Evolutionary conservation across 176 grass and related monocot genomes (phyloP), one percentile per base, ranked within the genome.

Genomic region (Hordeum vulgare): DNA sequence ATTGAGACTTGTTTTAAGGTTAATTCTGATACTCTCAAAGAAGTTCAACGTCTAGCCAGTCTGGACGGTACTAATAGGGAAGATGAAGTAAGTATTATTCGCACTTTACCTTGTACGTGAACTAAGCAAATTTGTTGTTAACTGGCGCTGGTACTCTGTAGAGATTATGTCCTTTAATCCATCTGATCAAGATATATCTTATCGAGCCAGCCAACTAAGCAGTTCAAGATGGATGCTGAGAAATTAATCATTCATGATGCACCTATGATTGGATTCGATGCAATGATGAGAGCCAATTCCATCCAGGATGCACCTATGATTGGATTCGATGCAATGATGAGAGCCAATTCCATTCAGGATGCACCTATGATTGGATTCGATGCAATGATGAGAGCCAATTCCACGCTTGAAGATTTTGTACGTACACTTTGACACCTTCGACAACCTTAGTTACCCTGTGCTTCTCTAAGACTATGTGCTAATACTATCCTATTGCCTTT

Each of bases 321-420:
- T 87, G 83, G 87, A 59, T 91, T 95, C 53, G 89, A 98, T 85
- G 84, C 90, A 41, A 91, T 93, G 86, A 44, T 71, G 67, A 88
- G 87, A 77, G 88, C 90, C 60, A 98, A 90, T 45, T 98, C 66
- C 57, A 74, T 66, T 61, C 84, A 66, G 34, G 77, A 86, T 61
- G 25, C 44, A n/a, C 85, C 93, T 29, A 61, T 89, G 79, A 71
- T 98, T 87, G 83, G 87, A 60, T 91, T 95, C 54, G 89, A 98
- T 85, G 84, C 91, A 42, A 91, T 93, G 86, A 44, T 71, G 67
- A 88, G 87, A 78, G 89, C 91, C 60, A 98, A 90, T 45, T 98
- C 91, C 63, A 98, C 93, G 11, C 89, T 98, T 58, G 96, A 95
- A 80, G 89, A 98, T 89, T 98, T 98, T 87, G 93, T 95, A 78